Base-by-base conservation (phyloP, 2,329 filamentous ascomycete genomes). In the Ophiocordyceps sinensis region DNA sequence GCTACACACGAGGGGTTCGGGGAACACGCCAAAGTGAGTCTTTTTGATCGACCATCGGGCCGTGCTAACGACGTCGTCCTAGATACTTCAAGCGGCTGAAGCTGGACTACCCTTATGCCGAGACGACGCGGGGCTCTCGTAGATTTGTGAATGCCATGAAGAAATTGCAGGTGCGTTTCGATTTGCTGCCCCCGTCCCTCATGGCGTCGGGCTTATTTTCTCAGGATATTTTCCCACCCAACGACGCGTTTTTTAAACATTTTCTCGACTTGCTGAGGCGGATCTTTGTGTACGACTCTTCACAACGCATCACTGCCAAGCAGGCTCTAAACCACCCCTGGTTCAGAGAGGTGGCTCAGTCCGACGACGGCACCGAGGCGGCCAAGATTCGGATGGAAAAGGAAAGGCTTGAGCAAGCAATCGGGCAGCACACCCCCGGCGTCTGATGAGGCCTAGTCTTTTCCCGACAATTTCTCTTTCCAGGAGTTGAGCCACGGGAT, bases 81-180 rank as follows among this genome's bases (percentile, higher is more conserved):
- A 82, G 77, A 50, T 82, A 78, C 50, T 83, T 83, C 58, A 82
- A 81, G 55, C 66, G 77, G 19, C 61, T 71, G 30, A 75, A 70
- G 53, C 65, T 83, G 17, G 78, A 82, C 48, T 83, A 82, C 47
- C 79, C 79, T 3, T 71, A 70, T 3, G 49, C 63, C 2, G 77
- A 82, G 12, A 82, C 79, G 1, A 77, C 75, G 0, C 65, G 77
- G 42, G 76, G 77, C 4, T 82, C 77, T 1, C 66, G 70, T 45
- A 66, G 76, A 50, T 83, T 82, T 51, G 79, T 83, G 12, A 78
- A 77, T 56, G 77, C 76, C n/a, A 83, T 83, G 79, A 82, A 82
- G 57, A 68, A 67, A 42, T 61, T 83, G 26, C 66, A 72, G 45
- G 78, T 82, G 62, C 48, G 73, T 61, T 6, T 26, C 17, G 5